A percentile compares a stretch with the other conserved stretches of the same genome.
Evolutionary conservation across 768 basidiomycete species (phyloP).

Genomic region (Pleurotus djamor): DNA sequence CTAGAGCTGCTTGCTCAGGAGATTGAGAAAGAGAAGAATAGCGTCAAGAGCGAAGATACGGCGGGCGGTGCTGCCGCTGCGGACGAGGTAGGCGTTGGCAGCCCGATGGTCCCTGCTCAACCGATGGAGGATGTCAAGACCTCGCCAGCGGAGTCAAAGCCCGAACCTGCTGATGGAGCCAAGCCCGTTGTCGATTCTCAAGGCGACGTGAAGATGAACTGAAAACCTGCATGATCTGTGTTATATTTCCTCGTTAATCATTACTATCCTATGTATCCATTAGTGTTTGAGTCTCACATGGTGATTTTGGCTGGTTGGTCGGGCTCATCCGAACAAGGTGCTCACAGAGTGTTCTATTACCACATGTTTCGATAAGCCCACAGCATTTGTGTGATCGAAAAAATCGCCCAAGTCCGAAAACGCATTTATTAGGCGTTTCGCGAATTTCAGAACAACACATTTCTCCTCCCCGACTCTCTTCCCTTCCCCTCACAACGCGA

Average conservation of each 20-base stretch:
- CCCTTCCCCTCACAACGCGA: constrained; percentile 9
- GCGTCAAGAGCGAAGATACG: constrained; percentile 33
- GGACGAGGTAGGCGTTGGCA: constrained; percentile 32
- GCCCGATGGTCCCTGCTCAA: constrained; percentile 19
- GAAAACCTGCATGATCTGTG: background rate
- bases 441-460: constrained; percentile 6
- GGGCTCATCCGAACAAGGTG: background rate
- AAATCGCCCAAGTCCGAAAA: constrained; percentile 8
- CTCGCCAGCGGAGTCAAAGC: constrained; percentile 15
- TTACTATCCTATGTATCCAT: background rate
- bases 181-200: constrained; percentile 27
- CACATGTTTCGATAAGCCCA: background rate
- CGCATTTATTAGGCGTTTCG: background rate
- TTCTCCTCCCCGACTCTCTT: constrained; percentile 8
- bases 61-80: constrained; percentile 18
- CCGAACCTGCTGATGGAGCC: constrained; percentile 8
- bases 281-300: background rate
- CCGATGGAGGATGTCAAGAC: constrained; percentile 20
- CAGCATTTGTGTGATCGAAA: constrained; percentile 5
- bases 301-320: background rate
- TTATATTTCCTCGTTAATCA: background rate
- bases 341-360: background rate
- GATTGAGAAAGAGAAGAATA: constrained; percentile 45
- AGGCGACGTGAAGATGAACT: constrained; percentile 51
- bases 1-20: constrained; percentile 49